These are phyloP conservation scores for Diaporthe nobilis DNA, from an alignment of 2,329 filamentous ascomycete species.

Conservation along the genomic window DNA sequence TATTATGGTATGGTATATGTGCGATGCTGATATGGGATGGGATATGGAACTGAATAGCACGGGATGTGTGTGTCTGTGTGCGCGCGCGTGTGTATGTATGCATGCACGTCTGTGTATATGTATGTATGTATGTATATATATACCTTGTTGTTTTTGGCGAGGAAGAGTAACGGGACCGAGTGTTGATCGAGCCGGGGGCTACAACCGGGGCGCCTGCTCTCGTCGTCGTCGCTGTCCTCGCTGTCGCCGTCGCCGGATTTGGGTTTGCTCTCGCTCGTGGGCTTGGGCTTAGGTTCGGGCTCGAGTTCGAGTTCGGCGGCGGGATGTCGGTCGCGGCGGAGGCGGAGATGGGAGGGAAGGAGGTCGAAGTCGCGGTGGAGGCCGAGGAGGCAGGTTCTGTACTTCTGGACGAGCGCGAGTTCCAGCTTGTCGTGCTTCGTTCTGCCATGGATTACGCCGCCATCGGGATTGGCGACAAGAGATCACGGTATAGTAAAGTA, in stretches of 20 bases:
- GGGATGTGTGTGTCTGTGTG: neutral
- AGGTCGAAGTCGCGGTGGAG: slow-evolving; percentile 42
- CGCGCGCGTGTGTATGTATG: neutral
- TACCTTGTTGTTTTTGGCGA: slow-evolving; percentile 33
- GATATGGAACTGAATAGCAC: neutral
- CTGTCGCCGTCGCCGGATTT: neutral
- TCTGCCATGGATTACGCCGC: slow-evolving; percentile 77
- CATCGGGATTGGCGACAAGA: slow-evolving; percentile 64
- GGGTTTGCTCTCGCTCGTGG: slow-evolving; percentile 26
- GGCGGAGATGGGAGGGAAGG: slow-evolving; percentile 40
- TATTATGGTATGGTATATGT: slow-evolving; percentile 22
- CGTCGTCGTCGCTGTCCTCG: neutral
- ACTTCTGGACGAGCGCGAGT: slow-evolving; percentile 64
- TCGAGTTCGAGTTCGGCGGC: slow-evolving; percentile 24
- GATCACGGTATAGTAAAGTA: slow-evolving; percentile 10
- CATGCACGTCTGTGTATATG: neutral
- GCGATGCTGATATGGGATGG: slow-evolving; percentile 19
- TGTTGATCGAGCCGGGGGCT: slow-evolving; percentile 23
- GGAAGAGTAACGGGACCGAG: slow-evolving; percentile 20
- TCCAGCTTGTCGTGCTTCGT: slow-evolving; percentile 64
- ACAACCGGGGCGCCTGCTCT: slow-evolving; percentile 20
- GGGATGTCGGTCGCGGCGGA: slow-evolving; percentile 8
- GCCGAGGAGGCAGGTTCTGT: slow-evolving; percentile 44
- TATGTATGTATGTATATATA: slow-evolving; percentile 14
- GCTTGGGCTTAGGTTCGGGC: slow-evolving; percentile 11